These are phyloP conservation scores for Heterobasidion annosum DNA, from an alignment of 1,284 basidiomycete genomes.

Conservation along the genomic window DNA sequence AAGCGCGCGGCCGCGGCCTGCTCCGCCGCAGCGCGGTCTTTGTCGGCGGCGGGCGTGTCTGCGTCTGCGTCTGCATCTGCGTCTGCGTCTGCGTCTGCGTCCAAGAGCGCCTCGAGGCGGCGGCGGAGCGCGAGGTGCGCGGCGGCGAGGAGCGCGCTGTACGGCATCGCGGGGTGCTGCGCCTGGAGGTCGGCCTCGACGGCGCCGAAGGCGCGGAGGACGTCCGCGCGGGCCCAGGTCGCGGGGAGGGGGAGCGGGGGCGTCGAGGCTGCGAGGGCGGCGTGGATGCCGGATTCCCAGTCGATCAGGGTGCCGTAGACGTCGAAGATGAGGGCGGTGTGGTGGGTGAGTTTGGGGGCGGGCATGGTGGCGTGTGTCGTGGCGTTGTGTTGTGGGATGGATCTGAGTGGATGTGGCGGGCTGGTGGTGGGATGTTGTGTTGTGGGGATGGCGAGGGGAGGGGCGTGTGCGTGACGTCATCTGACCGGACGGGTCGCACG, in stretches of 20 bases:
- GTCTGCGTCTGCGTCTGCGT: slow-evolving; percentile 2
- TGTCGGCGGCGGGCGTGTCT: too few species aligned
- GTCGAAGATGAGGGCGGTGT: slow-evolving; percentile 51
- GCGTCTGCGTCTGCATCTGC: slow-evolving; percentile 6
- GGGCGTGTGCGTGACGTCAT: too few species aligned
- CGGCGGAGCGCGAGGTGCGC: slow-evolving; percentile 33
- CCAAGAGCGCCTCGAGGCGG: slow-evolving; percentile 14
- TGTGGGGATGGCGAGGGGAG: background rate
- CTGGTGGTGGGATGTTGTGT: background rate
- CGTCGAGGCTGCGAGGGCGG: slow-evolving; percentile 32
- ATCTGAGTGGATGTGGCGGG: background rate
- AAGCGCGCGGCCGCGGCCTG: slow-evolving; percentile 25
- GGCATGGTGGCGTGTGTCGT: too few species aligned
- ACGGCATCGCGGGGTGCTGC: slow-evolving; percentile 48
- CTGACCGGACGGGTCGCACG: too few species aligned
- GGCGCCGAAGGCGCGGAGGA: slow-evolving; percentile 39
- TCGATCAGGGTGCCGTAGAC: slow-evolving; percentile 67
- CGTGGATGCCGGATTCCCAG: slow-evolving; percentile 62
- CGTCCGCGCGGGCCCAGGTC: slow-evolving; percentile 42
- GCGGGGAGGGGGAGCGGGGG: slow-evolving; percentile 11
- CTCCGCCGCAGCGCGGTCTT: slow-evolving; percentile 6
- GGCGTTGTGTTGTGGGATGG: too few species aligned
- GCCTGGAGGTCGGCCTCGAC: slow-evolving; percentile 51
- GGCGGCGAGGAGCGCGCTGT: slow-evolving; percentile 48
- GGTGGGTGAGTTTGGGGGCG: slow-evolving; percentile 24